Percentiles rank a stretch among this genome's conserved stretches.
phyloP scores from a whole-genome alignment of 441 rosid genomes.

The Croton setiger region DNA sequence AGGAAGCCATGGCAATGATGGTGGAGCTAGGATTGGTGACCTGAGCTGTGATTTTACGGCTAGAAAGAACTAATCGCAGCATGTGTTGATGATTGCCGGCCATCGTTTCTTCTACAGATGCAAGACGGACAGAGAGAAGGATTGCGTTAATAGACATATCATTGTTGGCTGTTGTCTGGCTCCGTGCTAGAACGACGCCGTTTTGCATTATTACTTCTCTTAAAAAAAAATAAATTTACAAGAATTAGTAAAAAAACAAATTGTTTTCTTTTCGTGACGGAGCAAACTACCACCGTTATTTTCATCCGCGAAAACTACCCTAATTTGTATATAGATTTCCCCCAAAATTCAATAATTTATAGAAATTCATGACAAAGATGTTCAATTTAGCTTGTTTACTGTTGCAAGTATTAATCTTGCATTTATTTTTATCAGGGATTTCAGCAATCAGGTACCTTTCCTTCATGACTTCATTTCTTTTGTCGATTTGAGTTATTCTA shows the following conservation, averaged over 20 bases:
- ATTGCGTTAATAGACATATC: too few species aligned
- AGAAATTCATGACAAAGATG: constrained; percentile 26
- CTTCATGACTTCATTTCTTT: neutral
- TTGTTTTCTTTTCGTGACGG: too few species aligned
- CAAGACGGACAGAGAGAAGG: neutral
- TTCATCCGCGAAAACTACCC: neutral
- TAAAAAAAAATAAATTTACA: too few species aligned
- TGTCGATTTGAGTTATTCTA: neutral
- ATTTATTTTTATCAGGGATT: constrained; percentile 25
- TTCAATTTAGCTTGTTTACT: constrained; percentile 24
- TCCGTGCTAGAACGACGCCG: too few species aligned
- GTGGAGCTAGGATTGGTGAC: constrained; percentile 59
- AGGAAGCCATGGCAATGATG: constrained; percentile 82
- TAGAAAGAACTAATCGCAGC: constrained; percentile 64
- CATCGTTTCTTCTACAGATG: constrained; percentile 4
- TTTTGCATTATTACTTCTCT: too few species aligned
- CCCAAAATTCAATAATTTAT: neutral
- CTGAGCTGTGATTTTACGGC: constrained; percentile 78
- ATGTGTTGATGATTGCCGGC: constrained; percentile 34
- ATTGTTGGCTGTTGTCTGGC: too few species aligned
- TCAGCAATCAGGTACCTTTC: constrained; percentile 51
- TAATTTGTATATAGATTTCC: neutral
- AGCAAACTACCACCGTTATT: neutral
- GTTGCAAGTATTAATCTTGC: constrained; percentile 34
- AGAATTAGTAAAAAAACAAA: too few species aligned